Percentiles rank a stretch among this genome's conserved stretches.
phyloP scores from a whole-genome alignment of 2,329 filamentous ascomycete species.

The Arthrobotrys conoides region DNA sequence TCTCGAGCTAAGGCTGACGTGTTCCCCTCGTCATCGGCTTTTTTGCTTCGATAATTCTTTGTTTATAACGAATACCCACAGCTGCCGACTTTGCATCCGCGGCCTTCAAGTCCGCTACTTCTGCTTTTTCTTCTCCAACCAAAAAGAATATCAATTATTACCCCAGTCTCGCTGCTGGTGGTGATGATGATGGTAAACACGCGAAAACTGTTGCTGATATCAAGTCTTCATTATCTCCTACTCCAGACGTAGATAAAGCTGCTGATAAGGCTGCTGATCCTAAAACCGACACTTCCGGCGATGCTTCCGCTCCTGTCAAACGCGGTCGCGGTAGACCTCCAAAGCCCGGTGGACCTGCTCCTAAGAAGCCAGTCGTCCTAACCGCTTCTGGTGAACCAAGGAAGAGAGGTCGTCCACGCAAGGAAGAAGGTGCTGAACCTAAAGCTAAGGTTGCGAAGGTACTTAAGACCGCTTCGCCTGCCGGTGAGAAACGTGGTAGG shows the following conservation, averaged over 20 bases:
- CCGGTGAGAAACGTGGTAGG: constrained; percentile 42
- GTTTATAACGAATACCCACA: neutral
- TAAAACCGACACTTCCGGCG: constrained; percentile 32
- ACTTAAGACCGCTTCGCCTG: constrained; percentile 41
- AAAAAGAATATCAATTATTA: constrained; percentile 32
- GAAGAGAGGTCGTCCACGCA: constrained; percentile 58
- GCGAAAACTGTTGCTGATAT: constrained; percentile 49
- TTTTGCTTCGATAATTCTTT: too few species aligned
- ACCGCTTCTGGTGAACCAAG: constrained; percentile 57
- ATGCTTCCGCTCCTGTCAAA: constrained; percentile 43
- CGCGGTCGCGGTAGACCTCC: constrained; percentile 57
- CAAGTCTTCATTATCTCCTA: constrained; percentile 39
- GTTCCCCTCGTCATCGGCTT: constrained; percentile 38
- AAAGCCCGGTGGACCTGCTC: constrained; percentile 57
- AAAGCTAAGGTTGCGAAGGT: constrained; percentile 57
- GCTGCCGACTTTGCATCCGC: constrained; percentile 54
- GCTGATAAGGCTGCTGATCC: constrained; percentile 31
- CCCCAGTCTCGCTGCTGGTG: too few species aligned
- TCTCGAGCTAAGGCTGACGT: constrained; percentile 50
- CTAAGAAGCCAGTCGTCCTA: constrained; percentile 54
- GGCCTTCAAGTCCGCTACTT: constrained; percentile 57
- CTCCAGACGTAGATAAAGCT: constrained; percentile 54
- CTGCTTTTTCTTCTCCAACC: constrained; percentile 56
- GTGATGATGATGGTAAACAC: constrained; percentile 17
- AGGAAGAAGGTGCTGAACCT: constrained; percentile 54